These are phyloP conservation scores for Aureoboletus auriporus DNA, from an alignment of 768 basidiomycete genomes.

Conservation along the genomic window DNA sequence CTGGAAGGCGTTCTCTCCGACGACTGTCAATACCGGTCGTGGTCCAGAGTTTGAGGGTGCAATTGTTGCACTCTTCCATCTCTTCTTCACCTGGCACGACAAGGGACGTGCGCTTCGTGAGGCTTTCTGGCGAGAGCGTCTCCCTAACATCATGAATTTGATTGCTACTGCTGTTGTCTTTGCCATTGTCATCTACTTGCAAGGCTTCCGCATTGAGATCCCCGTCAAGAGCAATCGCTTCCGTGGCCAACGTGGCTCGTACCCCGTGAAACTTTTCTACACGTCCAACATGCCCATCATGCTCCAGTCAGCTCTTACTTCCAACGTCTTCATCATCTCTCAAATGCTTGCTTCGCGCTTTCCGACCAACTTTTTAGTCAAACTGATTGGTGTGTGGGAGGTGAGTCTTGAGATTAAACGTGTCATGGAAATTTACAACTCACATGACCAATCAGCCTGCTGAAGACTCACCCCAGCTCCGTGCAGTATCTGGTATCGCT, in stretches of 20 bases:
- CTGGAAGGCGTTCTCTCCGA: constrained; percentile 99
- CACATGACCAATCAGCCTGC: constrained; percentile 57
- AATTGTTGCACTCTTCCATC: constrained; percentile 92
- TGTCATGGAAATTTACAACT: not conserved
- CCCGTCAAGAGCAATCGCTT: constrained; percentile 96
- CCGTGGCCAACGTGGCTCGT: constrained; percentile 92
- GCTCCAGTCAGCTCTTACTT: constrained; percentile 90
- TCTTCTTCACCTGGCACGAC: constrained; percentile 97
- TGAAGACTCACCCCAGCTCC: constrained; percentile 91
- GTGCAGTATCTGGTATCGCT: constrained; percentile 84
- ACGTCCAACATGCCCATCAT: constrained; percentile 99
- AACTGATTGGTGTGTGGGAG: constrained; percentile 97
- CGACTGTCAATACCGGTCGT: constrained; percentile 95
- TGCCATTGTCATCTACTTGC: constrained; percentile 94
- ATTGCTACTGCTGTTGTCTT: constrained; percentile 90
- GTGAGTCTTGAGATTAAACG: constrained; percentile 38
- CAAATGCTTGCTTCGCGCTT: constrained; percentile 94
- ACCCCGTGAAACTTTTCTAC: constrained; percentile 98
- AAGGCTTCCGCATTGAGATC: constrained; percentile 98
- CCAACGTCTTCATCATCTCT: constrained; percentile 91
- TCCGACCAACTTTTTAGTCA: constrained; percentile 87
- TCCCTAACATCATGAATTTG: constrained; percentile 98
- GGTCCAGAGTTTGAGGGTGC: constrained; percentile 99
- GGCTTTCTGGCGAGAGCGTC: constrained; percentile 95
- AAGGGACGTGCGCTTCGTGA: constrained; percentile 95